Base-by-base conservation (phyloP, 2,329 filamentous ascomycete species). In the Aureobasidium musti region DNA sequence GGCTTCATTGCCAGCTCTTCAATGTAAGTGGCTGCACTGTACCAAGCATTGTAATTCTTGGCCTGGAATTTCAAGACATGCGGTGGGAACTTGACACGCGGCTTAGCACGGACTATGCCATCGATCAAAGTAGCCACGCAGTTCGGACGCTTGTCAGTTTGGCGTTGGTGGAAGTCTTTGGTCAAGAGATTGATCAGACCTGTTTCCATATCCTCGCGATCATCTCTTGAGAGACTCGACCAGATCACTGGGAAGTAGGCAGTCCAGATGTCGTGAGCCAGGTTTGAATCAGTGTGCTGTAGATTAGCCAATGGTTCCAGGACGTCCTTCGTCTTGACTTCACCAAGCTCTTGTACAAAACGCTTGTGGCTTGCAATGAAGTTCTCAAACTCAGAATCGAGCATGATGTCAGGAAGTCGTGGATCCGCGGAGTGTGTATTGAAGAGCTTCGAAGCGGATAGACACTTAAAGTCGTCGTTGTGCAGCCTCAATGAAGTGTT, bases 11-110 rank as follows among this genome's bases (percentile, higher is more conserved):
- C 92, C 33, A 90, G 87, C 67, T 96, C 92, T 77, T 99, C 95
- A 69, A 99, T 87, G 73, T 95, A 93, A 17, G 90, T 88, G 26
- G 96, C 85, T 17, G 91, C 91, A n/a, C 92, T 93, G 75, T 99
- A 99, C 96, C 95, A 99, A 0, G 90, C 91, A 77, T 97, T 93
- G 75, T 96, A 99, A 0, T 92, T 97, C 76, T 91, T 91, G 23
- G 92, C 94, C 66, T 96, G 86, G 72, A 93, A 98, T 75, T 99
- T 99, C 80, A 99, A 87, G 43, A 98, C 92, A 74, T 99, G 95
- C 0, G 95, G 92, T 7, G 95, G 95, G 59, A 99, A 88, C 78
- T 95, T 96, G 79, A 95, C 96, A 26, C 91, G 86, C 0, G 95
- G 94, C 79, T 86, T 91, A 1, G 93, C 89, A 73, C 89, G 90